phyloP scores from a whole-genome alignment of 208 protist genomes.

The Endotrypanum monterogeii region DNA sequence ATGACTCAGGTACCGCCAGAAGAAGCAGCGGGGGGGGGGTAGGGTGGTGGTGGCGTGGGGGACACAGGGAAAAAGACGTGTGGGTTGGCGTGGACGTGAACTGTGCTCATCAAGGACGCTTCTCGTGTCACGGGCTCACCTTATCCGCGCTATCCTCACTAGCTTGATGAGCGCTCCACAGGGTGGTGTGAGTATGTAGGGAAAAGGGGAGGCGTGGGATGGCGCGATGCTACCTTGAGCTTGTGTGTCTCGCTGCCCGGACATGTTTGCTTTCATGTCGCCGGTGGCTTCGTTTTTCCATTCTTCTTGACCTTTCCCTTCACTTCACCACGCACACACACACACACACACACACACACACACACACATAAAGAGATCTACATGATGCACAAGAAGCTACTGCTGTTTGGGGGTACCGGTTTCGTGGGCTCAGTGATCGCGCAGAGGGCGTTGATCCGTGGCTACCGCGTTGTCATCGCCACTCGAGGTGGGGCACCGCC shows the following conservation, averaged over 20 bases:
- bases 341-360: neutral
- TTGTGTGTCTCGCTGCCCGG: neutral
- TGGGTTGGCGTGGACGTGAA: too few species aligned
- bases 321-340: constrained; percentile 1
- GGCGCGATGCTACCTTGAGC: neutral
- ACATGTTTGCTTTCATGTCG: too few species aligned
- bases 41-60: neutral
- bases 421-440: constrained; percentile 75
- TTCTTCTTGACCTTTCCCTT: neutral
- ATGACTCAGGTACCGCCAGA: neutral
- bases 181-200: neutral
- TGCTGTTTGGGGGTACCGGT: constrained; percentile 86
- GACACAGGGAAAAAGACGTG: too few species aligned
- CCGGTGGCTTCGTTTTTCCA: too few species aligned
- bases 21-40: neutral
- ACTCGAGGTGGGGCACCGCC: constrained; percentile 57
- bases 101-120: neutral
- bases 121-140: neutral
- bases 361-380: neutral
- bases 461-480: constrained; percentile 70
- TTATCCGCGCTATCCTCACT: neutral
- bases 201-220: neutral
- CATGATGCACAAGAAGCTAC: constrained; percentile 64
- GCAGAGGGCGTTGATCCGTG: constrained; percentile 56
- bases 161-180: neutral